phyloP scores from a whole-genome alignment of 106 monocot species.

The Platanthera zijinensis region DNA sequence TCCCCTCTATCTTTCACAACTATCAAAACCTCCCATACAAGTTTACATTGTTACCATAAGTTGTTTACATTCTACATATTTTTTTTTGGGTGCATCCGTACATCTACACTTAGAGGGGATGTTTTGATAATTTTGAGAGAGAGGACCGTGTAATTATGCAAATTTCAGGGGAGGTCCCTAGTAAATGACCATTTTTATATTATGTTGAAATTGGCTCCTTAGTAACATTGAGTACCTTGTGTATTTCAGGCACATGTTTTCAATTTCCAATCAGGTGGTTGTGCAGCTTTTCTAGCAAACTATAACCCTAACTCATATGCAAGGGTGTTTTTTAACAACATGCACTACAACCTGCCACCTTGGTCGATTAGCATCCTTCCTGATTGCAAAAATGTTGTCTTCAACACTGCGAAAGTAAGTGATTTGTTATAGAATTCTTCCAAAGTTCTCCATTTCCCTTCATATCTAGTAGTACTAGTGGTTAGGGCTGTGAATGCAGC shows the following conservation, averaged over 20 bases:
- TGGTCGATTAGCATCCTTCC: slow-evolving; percentile 99
- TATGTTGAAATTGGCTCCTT: background rate
- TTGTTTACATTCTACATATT: too few relatives aligned
- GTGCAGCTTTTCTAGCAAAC: slow-evolving; percentile 91
- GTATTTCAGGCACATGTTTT: slow-evolving; percentile 73
- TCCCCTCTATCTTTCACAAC: too few relatives aligned
- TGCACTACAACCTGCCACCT: slow-evolving; percentile 83
- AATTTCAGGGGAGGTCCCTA: too few relatives aligned
- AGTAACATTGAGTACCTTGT: background rate
- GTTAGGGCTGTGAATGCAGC: too few relatives aligned
- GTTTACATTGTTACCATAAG: too few relatives aligned
- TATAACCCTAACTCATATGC: slow-evolving; percentile 58
- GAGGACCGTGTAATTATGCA: too few relatives aligned
- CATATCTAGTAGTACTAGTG: background rate
- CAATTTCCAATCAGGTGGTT: slow-evolving; percentile 52
- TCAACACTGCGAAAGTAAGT: slow-evolving; percentile 82
- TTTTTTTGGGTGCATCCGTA: too few relatives aligned
- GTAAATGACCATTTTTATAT: too few relatives aligned
- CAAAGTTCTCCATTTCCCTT: background rate
- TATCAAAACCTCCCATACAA: too few relatives aligned
- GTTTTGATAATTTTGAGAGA: too few relatives aligned
- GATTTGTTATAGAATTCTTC: background rate
- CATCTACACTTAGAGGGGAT: too few relatives aligned
- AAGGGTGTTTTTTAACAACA: slow-evolving; percentile 77
- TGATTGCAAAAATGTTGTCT: slow-evolving; percentile 85